Evolutionary conservation across 192 early-diverging fungal genomes (phyloP).

Genomic region (Coemansia sp.): DNA sequence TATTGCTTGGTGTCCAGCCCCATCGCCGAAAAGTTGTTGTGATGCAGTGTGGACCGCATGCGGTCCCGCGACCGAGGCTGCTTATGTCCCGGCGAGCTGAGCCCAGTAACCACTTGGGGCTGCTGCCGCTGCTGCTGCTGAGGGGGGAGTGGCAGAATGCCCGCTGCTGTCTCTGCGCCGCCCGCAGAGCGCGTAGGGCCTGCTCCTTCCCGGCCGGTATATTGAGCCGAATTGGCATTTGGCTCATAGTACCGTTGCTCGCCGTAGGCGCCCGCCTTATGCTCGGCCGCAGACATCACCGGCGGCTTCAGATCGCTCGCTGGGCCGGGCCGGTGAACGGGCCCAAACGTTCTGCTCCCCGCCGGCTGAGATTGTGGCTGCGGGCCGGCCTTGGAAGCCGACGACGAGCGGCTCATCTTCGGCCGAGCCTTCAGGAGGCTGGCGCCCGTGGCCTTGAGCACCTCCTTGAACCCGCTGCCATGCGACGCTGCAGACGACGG

Average conservation of each 20-base stretch:
- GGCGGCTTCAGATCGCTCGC: not conserved
- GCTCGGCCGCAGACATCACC: constrained; percentile 18
- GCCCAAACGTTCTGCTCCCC: constrained; percentile 14
- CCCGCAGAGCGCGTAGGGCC: not conserved
- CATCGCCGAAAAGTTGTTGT: constrained; percentile 34
- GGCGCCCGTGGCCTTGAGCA: constrained; percentile 45
- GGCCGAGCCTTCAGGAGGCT: constrained; percentile 42
- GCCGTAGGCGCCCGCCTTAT: constrained; percentile 2
- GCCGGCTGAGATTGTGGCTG: not conserved
- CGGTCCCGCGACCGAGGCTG: constrained; percentile 53
- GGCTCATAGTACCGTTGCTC: constrained; percentile 11
- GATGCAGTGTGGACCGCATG: constrained; percentile 54
- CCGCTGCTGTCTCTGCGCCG: not conserved
- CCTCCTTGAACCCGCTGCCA: constrained; percentile 39
- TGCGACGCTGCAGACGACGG: not conserved
- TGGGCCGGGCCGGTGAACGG: constrained; percentile 34
- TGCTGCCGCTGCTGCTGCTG: constrained; percentile 19
- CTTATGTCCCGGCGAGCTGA: constrained; percentile 37
- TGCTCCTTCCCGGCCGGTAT: not conserved
- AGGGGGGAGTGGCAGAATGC: not conserved
- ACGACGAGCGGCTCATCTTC: constrained; percentile 33
- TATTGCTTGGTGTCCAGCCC: constrained; percentile 11
- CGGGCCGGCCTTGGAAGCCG: constrained; percentile 17
- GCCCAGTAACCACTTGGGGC: constrained; percentile 12
- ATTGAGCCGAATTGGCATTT: not conserved